Conservation (phyloP, 176 grass and related monocot genomes). For the Aegilops longissima region DNA sequence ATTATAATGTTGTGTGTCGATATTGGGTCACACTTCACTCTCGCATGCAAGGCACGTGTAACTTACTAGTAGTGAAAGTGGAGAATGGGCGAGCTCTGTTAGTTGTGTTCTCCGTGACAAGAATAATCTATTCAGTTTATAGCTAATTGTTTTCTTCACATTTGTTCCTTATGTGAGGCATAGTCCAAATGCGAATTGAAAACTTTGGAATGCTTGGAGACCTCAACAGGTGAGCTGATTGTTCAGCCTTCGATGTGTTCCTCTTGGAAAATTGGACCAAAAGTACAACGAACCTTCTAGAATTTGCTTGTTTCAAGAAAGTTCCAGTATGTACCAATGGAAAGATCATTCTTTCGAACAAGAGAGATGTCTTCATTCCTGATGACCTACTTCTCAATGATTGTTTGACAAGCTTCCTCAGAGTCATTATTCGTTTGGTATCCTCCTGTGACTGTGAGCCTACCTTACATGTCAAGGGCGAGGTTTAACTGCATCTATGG, state of each 20-base stretch:
- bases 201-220: constrained; percentile 59
- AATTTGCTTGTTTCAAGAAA: constrained; percentile 27
- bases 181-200: constrained; percentile 28
- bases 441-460: constrained; percentile 1
- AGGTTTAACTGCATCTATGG: constrained; percentile 51
- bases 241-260: constrained; percentile 53
- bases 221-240: constrained; percentile 27
- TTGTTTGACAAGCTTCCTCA: constrained; percentile 42
- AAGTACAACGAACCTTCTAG: constrained; percentile 23
- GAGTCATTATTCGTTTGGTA: constrained; percentile 57
- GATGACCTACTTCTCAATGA: constrained; percentile 65
- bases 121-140: constrained; percentile 38
- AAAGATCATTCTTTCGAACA: constrained; percentile 37
- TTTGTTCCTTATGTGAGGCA: constrained; percentile 29
- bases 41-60: too few species aligned
- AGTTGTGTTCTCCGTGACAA: constrained; percentile 38
- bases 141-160: constrained; percentile 55
- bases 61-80: not conserved
- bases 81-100: constrained; percentile 54
- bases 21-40: too few species aligned
- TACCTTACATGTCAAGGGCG: constrained; percentile 7
- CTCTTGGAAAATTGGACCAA: constrained; percentile 39
- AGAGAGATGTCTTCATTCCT: constrained; percentile 56
- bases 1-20: too few species aligned
- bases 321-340: constrained; percentile 29